A percentile compares a stretch with the other conserved stretches of the same genome.
Conservation (phyloP, 2,329 filamentous ascomycete species). For the Xylariaceae sp. region DNA sequence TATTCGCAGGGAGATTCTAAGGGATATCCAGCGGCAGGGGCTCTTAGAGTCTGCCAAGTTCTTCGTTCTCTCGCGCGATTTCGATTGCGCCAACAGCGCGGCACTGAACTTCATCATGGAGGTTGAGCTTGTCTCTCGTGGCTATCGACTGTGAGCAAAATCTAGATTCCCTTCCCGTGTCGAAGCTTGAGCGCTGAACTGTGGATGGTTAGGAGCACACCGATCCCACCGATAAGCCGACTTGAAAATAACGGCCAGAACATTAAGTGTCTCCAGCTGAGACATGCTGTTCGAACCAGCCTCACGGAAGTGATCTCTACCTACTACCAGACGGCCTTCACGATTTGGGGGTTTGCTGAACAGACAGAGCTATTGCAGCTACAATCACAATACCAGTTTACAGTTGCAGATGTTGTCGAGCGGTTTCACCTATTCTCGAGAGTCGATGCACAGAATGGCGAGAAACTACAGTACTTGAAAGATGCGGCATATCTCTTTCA, state of each 20-base stretch:
- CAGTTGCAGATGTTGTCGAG: slow-evolving; percentile 65
- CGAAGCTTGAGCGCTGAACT: slow-evolving; percentile 11
- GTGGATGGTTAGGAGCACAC: slow-evolving; percentile 61
- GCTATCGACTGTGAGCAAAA: slow-evolving; percentile 30
- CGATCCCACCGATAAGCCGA: slow-evolving; percentile 84
- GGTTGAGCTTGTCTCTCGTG: slow-evolving; percentile 31
- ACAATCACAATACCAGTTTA: slow-evolving; percentile 82
- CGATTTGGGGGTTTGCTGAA: slow-evolving; percentile 68
- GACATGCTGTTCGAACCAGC: slow-evolving; percentile 66
- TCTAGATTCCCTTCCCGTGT: background rate
- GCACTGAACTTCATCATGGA: slow-evolving; percentile 33
- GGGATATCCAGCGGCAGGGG: slow-evolving; percentile 29
- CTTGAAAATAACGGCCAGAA: slow-evolving; percentile 78
- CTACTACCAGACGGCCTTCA: slow-evolving; percentile 64
- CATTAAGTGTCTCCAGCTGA: slow-evolving; percentile 73
- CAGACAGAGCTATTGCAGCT: slow-evolving; percentile 84
- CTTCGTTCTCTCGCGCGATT: slow-evolving; percentile 28
- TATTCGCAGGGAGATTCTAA: slow-evolving; percentile 28
- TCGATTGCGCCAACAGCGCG: slow-evolving; percentile 30
- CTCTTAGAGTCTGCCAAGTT: slow-evolving; percentile 26
- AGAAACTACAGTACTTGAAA: slow-evolving; percentile 75
- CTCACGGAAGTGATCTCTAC: slow-evolving; percentile 65
- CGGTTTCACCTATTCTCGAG: slow-evolving; percentile 60
- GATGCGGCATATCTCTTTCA: slow-evolving; percentile 76
- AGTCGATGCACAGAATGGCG: slow-evolving; percentile 66